A percentile compares a stretch with the other conserved stretches of the same genome.
These are phyloP conservation scores for Agrocybe pediades DNA, from an alignment of 768 basidiomycete species.

Conservation along the genomic window DNA sequence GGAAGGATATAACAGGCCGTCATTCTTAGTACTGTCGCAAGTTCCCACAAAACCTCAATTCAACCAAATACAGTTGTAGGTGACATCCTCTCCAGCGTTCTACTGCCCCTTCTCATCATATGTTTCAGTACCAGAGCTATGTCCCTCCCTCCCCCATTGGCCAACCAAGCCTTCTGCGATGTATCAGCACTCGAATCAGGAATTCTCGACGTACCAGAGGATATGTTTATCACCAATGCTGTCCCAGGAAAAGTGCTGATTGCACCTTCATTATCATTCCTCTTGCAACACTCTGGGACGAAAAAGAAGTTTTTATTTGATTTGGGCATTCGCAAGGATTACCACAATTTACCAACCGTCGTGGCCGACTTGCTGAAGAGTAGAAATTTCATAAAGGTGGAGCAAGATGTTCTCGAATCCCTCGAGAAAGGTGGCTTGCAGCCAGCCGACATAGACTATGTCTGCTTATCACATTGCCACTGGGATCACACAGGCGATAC, in stretches of 20 bases:
- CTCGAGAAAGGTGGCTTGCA: slow-evolving; percentile 49
- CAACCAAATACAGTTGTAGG: no score
- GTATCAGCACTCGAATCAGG: slow-evolving; percentile 62
- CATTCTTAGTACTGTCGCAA: no score
- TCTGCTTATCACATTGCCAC: slow-evolving; percentile 55
- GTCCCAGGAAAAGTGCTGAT: slow-evolving; percentile 24
- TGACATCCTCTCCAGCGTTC: no score
- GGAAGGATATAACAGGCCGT: no score
- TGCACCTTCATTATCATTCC: slow-evolving; percentile 54
- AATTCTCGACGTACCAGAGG: slow-evolving; percentile 37
- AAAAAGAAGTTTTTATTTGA: slow-evolving; percentile 51
- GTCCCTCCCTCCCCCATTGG: slow-evolving; percentile 37
- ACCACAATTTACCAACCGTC: slow-evolving; percentile 39
- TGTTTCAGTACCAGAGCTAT: not conserved
- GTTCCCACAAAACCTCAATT: no score
- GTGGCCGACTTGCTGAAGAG: slow-evolving; percentile 28
- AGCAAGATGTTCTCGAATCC: slow-evolving; percentile 47
- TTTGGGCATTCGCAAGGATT: slow-evolving; percentile 53
- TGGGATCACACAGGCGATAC: slow-evolving; percentile 57
- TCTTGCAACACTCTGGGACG: slow-evolving; percentile 46
- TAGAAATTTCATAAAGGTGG: slow-evolving; percentile 23
- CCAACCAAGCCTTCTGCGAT: slow-evolving; percentile 49
- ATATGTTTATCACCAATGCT: slow-evolving; percentile 37
- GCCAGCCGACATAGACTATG: slow-evolving; percentile 43
- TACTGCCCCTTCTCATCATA: not conserved